Evolutionary conservation across 2,329 filamentous ascomycete genomes (phyloP).

Genomic region (Colletotrichum australisinense): DNA sequence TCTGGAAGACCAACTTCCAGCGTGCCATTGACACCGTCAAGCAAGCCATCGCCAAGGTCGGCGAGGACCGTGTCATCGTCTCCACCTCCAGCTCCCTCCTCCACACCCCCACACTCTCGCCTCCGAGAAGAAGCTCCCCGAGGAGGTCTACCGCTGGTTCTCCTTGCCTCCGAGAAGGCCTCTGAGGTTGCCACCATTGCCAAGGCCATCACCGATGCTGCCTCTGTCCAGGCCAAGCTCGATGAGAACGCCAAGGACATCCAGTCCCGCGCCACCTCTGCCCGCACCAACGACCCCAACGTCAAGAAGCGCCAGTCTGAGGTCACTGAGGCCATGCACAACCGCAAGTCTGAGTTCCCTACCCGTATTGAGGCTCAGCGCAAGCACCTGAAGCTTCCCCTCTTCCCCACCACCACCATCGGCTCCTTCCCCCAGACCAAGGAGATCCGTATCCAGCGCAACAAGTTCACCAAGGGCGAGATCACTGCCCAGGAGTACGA

Average conservation of each 20-base stretch:
- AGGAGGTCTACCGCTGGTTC: conserved; percentile 83
- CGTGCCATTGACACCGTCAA: conserved; percentile 91
- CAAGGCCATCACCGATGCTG: conserved; percentile 95
- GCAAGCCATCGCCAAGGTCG: conserved; percentile 90
- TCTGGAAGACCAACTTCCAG: conserved; percentile 99
- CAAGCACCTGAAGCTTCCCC: conserved; percentile 90
- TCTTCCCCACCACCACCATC: conserved; percentile 99
- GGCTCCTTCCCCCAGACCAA: conserved; percentile 99
- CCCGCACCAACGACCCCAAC: conserved; percentile 94
- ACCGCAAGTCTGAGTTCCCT: conserved; percentile 92
- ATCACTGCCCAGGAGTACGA: conserved; percentile 94
- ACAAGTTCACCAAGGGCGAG: conserved; percentile 99
- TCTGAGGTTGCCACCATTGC: conserved; percentile 91
- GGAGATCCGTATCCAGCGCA: conserved; percentile 96
- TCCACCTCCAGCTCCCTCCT: conserved; percentile 97
- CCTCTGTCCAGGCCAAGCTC: conserved; percentile 85
- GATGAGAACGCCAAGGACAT: conserved; percentile 97
- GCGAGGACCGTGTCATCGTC: conserved; percentile 97
- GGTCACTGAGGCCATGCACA: conserved; percentile 86
- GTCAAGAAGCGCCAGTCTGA: conserved; percentile 97
- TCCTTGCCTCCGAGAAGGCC: conserved; percentile 95
- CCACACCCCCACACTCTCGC: conserved; percentile 97
- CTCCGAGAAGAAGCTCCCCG: conserved; percentile 97
- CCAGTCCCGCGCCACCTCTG: conserved; percentile 89
- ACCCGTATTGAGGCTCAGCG: conserved; percentile 88